phyloP scores from a whole-genome alignment of 2,329 filamentous ascomycete species.

The Leptodontidium sp. region DNA sequence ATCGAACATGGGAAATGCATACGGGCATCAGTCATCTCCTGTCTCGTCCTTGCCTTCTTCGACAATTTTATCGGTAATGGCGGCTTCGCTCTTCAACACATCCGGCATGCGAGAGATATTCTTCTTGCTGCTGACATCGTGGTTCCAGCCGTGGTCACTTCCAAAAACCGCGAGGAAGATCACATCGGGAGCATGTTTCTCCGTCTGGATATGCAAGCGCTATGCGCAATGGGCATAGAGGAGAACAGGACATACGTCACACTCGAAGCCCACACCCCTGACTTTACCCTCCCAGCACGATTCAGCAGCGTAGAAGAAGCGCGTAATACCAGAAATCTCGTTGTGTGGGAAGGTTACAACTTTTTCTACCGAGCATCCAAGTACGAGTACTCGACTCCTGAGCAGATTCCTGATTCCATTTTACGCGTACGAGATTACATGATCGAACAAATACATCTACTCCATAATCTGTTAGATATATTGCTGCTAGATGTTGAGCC shows the following conservation, averaged over 20 bases:
- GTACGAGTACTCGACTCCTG: slow-evolving; percentile 47
- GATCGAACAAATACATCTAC: slow-evolving; percentile 28
- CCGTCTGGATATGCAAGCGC: slow-evolving; percentile 60
- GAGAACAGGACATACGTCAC: slow-evolving; percentile 68
- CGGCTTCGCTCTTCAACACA: slow-evolving; percentile 65
- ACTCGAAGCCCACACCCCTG: slow-evolving; percentile 65
- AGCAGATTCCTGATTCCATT: slow-evolving; percentile 31
- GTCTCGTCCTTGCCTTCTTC: slow-evolving; percentile 39
- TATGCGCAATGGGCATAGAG: slow-evolving; percentile 45
- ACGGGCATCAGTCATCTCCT: slow-evolving; percentile 36
- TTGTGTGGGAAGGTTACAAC: slow-evolving; percentile 53
- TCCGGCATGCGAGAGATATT: slow-evolving; percentile 48
- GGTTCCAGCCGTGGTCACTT: slow-evolving; percentile 44
- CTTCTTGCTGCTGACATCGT: slow-evolving; percentile 21
- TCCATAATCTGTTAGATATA: slow-evolving; percentile 34
- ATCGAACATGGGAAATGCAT: slow-evolving; percentile 17
- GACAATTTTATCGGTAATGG: slow-evolving; percentile 50
- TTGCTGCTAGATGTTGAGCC: slow-evolving; percentile 59
- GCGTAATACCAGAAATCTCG: slow-evolving; percentile 27
- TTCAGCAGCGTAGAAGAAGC: slow-evolving; percentile 46
- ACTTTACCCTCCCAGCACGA: slow-evolving; percentile 59
- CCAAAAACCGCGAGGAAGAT: slow-evolving; percentile 51
- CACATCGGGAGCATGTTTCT: slow-evolving; percentile 69
- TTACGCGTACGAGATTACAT: slow-evolving; percentile 28
- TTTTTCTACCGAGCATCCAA: slow-evolving; percentile 37